These are phyloP conservation scores for Pugionium dolabratum DNA, from an alignment of 345 rosid species.

Conservation along the genomic window DNA sequence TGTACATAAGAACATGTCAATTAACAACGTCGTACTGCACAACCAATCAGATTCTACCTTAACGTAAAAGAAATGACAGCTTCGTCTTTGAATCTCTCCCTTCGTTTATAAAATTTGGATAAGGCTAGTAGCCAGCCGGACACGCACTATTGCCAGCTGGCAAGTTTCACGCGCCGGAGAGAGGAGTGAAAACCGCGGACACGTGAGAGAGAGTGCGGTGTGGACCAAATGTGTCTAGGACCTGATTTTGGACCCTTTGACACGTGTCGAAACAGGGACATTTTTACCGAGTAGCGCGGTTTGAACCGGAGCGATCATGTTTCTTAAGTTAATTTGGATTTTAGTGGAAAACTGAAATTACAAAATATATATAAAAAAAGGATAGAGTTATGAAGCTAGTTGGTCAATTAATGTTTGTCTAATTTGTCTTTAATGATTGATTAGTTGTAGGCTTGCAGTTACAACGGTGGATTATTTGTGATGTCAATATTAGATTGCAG, in stretches of 20 bases:
- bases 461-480: not conserved
- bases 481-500: no score
- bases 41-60: conserved; percentile 29
- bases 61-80: conserved; percentile 24
- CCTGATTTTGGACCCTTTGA: conserved; percentile 26
- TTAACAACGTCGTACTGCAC: conserved; percentile 23
- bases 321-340: conserved; percentile 16
- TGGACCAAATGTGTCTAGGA: conserved; percentile 33
- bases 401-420: conserved; percentile 33
- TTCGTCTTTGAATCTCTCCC: conserved; percentile 12
- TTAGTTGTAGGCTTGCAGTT: conserved; percentile 34
- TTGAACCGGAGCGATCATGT: conserved; percentile 6
- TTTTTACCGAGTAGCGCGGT: conserved; percentile 11
- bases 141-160: conserved; percentile 43
- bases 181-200: conserved; percentile 33
- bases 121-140: conserved; percentile 41
- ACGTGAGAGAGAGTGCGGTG: conserved; percentile 40
- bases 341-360: not conserved
- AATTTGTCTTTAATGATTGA: conserved; percentile 27
- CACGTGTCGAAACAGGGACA: conserved; percentile 36
- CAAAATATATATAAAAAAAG: not conserved
- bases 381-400: conserved; percentile 9
- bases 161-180: conserved; percentile 5
- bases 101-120: conserved; percentile 37
- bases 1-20: conserved; percentile 26